Base-by-base conservation (phyloP, 2,329 filamentous ascomycete genomes). In the Neospermospora avenae region DNA sequence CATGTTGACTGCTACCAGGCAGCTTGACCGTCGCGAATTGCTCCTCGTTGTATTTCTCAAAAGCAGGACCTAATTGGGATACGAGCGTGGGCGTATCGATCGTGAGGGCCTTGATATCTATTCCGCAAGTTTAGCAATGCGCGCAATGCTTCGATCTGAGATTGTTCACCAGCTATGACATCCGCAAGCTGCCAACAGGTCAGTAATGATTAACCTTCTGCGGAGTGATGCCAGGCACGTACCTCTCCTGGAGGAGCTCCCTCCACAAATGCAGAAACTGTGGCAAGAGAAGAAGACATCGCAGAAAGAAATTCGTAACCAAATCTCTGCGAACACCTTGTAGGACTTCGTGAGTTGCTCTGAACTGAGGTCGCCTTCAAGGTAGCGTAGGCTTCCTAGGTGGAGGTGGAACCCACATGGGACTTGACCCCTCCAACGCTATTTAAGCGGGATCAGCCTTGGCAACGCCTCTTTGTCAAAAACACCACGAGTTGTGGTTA, bases 171-270 rank as follows among this genome's bases (percentile, higher is more conserved):
- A 76, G 90, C 88, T 67, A 96, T 85, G 67, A 96, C 91, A 79
- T 96, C 92, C 76, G 85, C 83, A 68, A 97, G 88, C 91, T 96
- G 55, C 61, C 37, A 53, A 49, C n/a, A 48, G 48, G 68, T 73
- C 34, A 70, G 64, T 56, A 48, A 49, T 25, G 13, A 53, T 34
- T 22, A 35, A 24, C 34, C 37, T 51, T 16, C 6, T n/a, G 22
- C 11, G 11, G 7, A n/a, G 48, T 7, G 22, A 55, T 16, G n/a
- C 34, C 10, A 28, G 28, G 35, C 28, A 48, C 78, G 70, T 84
- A 96, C 93, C 89, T 99, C 95, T 80, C 95, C 95, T 22, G 95
- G 95, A 51, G 95, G 95, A 70, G 95, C 92, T 72, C 91, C 91
- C 79, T 96, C 88, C 67, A 99, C 88, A 75, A 98, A 99, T 55